phyloP scores from a whole-genome alignment of 495 filamentous ascomycete species.

The Pyrenula aspistea region DNA sequence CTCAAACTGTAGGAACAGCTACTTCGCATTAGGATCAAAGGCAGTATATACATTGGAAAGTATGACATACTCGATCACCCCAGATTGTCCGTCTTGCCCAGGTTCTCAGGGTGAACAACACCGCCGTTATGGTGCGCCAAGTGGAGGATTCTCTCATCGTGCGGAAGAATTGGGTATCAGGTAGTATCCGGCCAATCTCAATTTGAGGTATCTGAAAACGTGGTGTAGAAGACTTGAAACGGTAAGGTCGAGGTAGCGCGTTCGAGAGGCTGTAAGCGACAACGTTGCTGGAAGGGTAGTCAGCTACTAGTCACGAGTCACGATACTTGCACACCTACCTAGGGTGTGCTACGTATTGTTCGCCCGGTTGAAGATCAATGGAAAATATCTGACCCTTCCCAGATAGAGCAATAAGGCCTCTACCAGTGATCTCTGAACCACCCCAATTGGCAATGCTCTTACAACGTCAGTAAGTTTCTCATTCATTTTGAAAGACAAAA shows the following conservation, averaged over 20 bases:
- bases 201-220: conserved; percentile 67
- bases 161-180: conserved; percentile 56
- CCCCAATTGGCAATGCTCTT: conserved; percentile 83
- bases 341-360: conserved; percentile 80
- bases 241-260: conserved; percentile 61
- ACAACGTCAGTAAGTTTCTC: conserved; percentile 28
- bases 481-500: too few relatives aligned
- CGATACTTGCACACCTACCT: conserved; percentile 29
- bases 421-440: conserved; percentile 71
- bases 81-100: conserved; percentile 72
- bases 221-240: conserved; percentile 65
- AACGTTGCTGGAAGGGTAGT: conserved; percentile 47
- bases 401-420: conserved; percentile 73
- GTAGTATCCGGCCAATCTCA: conserved; percentile 38
- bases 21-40: conserved; percentile 2
- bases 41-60: background rate
- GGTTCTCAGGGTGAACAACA: conserved; percentile 56
- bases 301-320: background rate
- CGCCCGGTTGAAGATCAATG: conserved; percentile 59
- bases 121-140: conserved; percentile 51
- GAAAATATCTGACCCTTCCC: conserved; percentile 82
- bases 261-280: conserved; percentile 74
- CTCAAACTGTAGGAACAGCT: conserved; percentile 80
- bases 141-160: conserved; percentile 53
- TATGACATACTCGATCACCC: conserved; percentile 62